Base-by-base conservation (phyloP, 2,329 filamentous ascomycete species). In the Colletotrichum eleusines region DNA sequence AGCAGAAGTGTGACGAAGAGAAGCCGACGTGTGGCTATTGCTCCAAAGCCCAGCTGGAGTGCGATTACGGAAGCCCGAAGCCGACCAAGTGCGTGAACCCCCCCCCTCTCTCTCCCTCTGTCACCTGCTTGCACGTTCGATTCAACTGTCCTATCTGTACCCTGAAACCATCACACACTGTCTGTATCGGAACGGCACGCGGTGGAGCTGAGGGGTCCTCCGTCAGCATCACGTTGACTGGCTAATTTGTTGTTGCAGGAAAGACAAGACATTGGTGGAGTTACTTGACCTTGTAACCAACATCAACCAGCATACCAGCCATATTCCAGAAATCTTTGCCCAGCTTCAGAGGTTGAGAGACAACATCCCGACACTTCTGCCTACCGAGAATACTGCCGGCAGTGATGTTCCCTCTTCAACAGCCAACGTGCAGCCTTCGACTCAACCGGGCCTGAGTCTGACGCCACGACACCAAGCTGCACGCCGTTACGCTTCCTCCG, bases 1-100 rank as follows among this genome's bases (percentile, higher is more conserved):
- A 91, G 78, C 88, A 90, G 74, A 89, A 86, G 81, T 91, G 89
- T 78, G 88, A 90, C 76, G 89, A 91, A 77, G 82, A 85, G 75
- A 82, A 88, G 66, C 89, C 89, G 23, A 89, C 87, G 78, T 91
- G 89, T 76, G 82, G 86, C 66, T 85, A 87, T 20, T 91, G 72
- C 85, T 87, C 50, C 70, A 84, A 53, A 42, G 42, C 28, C n/a
- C 38, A 46, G n/a, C 33, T 40, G 28, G 54, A 66, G 48, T 91
- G 89, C 77, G 82, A 83, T 72, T 91, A 91, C 76, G 82, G 87
- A 74, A 87, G 89, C 73, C 87, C 88, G 33, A 84, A 86, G 74
- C 88, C 88, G 44, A 91, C 89, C 63, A 91, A 90, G 88, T 90
- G 84, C 80, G 87, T 83, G 61, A 26, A 14, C 14, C 7, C 9